Conservation (phyloP, 1,284 basidiomycete species). For the Inonotus obliquus region DNA sequence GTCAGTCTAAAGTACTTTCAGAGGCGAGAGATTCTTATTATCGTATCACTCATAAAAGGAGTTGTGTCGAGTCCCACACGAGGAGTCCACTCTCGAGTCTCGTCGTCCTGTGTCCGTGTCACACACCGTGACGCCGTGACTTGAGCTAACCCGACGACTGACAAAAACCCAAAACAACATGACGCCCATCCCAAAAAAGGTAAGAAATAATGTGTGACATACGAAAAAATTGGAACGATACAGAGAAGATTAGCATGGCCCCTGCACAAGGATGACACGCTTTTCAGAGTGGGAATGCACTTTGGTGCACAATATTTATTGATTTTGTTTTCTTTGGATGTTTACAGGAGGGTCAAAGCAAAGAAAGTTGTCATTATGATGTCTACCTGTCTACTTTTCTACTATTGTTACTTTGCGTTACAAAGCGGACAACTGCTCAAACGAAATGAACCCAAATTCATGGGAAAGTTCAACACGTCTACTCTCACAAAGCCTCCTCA, state of each 20-base stretch:
- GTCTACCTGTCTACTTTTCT: too few relatives aligned
- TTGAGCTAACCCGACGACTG: slow-evolving; percentile 11
- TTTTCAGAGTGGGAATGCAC: slow-evolving; percentile 21
- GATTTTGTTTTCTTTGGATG: neutral
- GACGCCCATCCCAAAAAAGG: too few relatives aligned
- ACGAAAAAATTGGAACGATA: slow-evolving; percentile 22
- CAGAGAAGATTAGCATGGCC: slow-evolving; percentile 22
- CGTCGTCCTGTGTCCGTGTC: neutral
- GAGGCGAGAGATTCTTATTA: too few relatives aligned
- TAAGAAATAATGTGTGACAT: slow-evolving; percentile 16
- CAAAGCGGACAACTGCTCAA: neutral
- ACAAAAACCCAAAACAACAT: slow-evolving; percentile 14
- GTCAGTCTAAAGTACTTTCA: too few relatives aligned
- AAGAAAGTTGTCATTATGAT: too few relatives aligned
- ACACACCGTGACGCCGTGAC: too few relatives aligned
- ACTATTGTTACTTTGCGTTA: too few relatives aligned
- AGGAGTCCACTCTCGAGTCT: too few relatives aligned
- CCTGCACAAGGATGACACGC: slow-evolving; percentile 22
- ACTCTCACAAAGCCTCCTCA: neutral
- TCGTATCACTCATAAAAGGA: too few relatives aligned
- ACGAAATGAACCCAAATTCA: neutral
- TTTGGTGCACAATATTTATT: slow-evolving; percentile 21
- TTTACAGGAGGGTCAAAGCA: too few relatives aligned
- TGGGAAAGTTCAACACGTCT: neutral
- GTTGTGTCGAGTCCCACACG: too few relatives aligned